Percentiles rank a stretch among this genome's conserved stretches.
Evolutionary conservation across 2,329 filamentous ascomycete genomes (phyloP).

Genomic region (Fonsecaea pugnacius): DNA sequence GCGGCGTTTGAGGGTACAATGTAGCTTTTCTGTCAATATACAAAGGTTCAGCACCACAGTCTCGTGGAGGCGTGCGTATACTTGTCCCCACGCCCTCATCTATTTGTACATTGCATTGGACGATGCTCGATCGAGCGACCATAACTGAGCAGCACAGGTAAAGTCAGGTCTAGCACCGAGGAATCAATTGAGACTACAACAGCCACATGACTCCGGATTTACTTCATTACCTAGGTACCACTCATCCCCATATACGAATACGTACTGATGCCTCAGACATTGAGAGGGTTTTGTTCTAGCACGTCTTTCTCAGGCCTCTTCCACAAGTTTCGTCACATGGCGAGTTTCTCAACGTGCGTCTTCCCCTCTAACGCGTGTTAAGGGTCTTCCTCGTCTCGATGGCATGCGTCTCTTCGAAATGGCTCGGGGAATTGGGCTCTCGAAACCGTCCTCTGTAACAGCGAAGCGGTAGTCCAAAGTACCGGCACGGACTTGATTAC

Average conservation of each 20-base stretch:
- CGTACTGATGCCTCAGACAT: too few species aligned
- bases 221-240: too few species aligned
- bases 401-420: too few species aligned
- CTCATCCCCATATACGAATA: too few species aligned
- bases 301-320: too few species aligned
- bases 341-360: too few species aligned
- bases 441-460: slow-evolving; percentile 42
- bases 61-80: background rate
- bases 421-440: too few species aligned
- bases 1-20: background rate
- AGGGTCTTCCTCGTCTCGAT: too few species aligned
- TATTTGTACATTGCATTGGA: background rate
- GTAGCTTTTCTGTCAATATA: background rate
- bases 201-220: too few species aligned
- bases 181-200: background rate
- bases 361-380: too few species aligned
- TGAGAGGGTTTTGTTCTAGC: too few species aligned
- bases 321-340: too few species aligned
- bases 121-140: background rate
- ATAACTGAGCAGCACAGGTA: background rate
- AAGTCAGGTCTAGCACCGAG: background rate
- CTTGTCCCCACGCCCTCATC: background rate
- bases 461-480: slow-evolving; percentile 52
- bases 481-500: slow-evolving; percentile 48
- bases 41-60: background rate